These are phyloP conservation scores for Pinus tabuliformis DNA, from an alignment of 75 land plant species.

Conservation along the genomic window DNA sequence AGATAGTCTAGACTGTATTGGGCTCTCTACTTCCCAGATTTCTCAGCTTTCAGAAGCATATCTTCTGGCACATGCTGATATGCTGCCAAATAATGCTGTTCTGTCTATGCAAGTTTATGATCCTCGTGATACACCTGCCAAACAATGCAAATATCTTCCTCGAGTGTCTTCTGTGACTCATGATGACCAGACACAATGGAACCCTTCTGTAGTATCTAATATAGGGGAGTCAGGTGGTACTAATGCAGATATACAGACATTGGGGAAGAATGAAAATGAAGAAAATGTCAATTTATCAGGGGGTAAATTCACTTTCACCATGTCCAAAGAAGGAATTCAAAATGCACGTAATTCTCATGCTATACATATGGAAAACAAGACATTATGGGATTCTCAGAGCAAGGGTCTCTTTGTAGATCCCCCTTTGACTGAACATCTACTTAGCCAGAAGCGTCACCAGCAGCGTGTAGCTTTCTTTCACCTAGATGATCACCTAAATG, in stretches of 20 bases:
- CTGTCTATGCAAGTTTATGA: constrained; percentile 51
- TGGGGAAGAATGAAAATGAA: neutral
- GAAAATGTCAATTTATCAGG: neutral
- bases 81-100: constrained; percentile 30
- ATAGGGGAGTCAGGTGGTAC: neutral
- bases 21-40: constrained; percentile 1
- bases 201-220: neutral
- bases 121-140: constrained; percentile 38
- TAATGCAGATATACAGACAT: neutral
- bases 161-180: neutral
- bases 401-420: constrained; percentile 5
- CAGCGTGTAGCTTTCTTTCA: constrained; percentile 31
- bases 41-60: constrained; percentile 4
- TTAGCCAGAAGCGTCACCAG: constrained; percentile 41
- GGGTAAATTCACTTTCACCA: neutral
- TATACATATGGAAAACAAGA: neutral
- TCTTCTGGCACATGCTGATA: constrained; percentile 24
- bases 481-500: constrained; percentile 8
- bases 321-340: neutral
- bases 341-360: neutral
- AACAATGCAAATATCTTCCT: neutral
- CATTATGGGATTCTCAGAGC: constrained; percentile 1
- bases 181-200: neutral
- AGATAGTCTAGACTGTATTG: neutral
- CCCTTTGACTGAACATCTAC: constrained; percentile 43